These are phyloP conservation scores for Patellifolia procumbens DNA, from an alignment of 179 eudicot species.

Conservation along the genomic window DNA sequence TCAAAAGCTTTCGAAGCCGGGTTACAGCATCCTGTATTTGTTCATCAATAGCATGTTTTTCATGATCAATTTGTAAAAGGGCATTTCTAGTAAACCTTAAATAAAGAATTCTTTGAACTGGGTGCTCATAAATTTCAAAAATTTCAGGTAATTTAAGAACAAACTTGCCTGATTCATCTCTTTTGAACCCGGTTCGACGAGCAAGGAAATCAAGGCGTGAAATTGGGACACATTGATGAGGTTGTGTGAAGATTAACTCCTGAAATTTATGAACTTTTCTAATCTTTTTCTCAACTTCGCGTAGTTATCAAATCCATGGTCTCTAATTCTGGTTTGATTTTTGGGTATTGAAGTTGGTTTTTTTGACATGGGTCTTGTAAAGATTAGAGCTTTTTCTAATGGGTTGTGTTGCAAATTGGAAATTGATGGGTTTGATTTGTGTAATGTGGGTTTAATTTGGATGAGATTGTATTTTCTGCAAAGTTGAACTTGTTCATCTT, in stretches of 20 bases:
- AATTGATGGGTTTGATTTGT: constrained; percentile 23
- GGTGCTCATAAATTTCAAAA: constrained; percentile 54
- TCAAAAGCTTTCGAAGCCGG: constrained; percentile 43
- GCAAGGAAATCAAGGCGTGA: constrained; percentile 39
- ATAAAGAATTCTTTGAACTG: constrained; percentile 49
- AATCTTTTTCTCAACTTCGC: constrained; percentile 49
- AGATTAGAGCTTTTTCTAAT: constrained; percentile 19
- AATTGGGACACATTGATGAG: constrained; percentile 37
- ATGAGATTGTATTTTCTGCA: constrained; percentile 13
- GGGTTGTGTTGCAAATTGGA: constrained; percentile 1
- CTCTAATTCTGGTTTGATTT: constrained; percentile 38
- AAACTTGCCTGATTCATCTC: constrained; percentile 44
- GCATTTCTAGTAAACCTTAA: constrained; percentile 46
- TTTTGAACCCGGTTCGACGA: constrained; percentile 41
- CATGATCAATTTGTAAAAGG: constrained; percentile 45
- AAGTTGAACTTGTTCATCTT: constrained; percentile 29
- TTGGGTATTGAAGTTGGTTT: constrained; percentile 48
- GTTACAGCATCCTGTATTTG: constrained; percentile 39
- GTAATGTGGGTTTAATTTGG: constrained; percentile 17
- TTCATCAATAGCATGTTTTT: constrained; percentile 40
- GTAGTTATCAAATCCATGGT: constrained; percentile 47
- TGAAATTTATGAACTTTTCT: constrained; percentile 46
- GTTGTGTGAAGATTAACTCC: constrained; percentile 44
- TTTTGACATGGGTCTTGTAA: constrained; percentile 39
- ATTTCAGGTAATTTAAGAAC: constrained; percentile 49